Evolutionary conservation across 805 yeast species (phyloP), one percentile per base, ranked within the genome.

Genomic region (Ogataea pini): DNA sequence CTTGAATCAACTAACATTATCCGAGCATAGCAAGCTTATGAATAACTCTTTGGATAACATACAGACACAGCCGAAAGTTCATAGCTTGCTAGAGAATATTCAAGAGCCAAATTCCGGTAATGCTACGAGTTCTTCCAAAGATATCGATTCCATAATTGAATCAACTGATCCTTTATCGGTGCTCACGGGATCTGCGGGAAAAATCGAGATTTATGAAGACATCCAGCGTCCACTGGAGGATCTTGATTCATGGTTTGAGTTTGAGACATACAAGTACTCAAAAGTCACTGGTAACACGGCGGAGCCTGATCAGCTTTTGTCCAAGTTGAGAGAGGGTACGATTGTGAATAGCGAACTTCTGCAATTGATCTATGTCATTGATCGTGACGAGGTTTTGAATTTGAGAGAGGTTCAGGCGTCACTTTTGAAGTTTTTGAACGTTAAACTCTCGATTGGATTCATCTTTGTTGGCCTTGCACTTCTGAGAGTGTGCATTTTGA

Each of bases 131-230:
- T 25, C 54, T 7, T 14, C 47, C 1, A 43, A 46, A 28, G 58
- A 54, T n/a, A 46, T 52, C 19, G 48, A 47, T 17, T 48, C 55
- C 4, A 52, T 59, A 5, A 49, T 58, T 18, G 61, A 56, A 28
- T 48, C 57, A 2, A 32, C 58, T 7, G 66, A 62, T 44, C 66
- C 66, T n/a, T 42, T 62, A 14, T 44, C 58, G 1, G 32, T 52
- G 1, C 34, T 62, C 9, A 59, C 64, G 0, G 50, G 54, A 12
- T 46, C 54, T 7, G 16, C 58, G 3, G 52, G 46, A 13, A 50
- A 38, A 14, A 49, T 59, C 19, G 50, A 50, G 28, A 61, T 61
- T 13, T 60, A 55, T 42, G 51, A 60, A 29, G 65, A 61, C 43
- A 34, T 34, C 17, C 44, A 22, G 37, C 31, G n/a, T 7, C 29